phyloP scores from a whole-genome alignment of 2,329 filamentous ascomycete genomes.

The Fusarium sp. region DNA sequence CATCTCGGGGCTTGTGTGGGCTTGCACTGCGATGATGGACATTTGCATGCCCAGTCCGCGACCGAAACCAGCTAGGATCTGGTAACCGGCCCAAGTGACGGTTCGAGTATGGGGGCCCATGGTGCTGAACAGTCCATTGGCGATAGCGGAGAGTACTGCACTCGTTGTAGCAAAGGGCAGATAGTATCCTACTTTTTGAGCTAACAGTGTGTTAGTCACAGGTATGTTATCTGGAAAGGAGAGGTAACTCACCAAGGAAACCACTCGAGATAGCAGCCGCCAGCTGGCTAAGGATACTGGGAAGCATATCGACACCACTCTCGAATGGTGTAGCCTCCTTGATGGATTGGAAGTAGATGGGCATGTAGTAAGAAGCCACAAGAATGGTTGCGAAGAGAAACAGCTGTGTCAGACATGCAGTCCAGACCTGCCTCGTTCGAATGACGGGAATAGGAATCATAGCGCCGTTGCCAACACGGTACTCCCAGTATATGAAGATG shows the following conservation, averaged over 20 bases:
- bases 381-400: constrained; percentile 59
- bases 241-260: constrained; percentile 25
- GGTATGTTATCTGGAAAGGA: neutral
- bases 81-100: constrained; percentile 58
- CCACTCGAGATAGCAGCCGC: constrained; percentile 41
- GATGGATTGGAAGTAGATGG: constrained; percentile 65
- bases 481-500: constrained; percentile 61
- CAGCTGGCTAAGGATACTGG: constrained; percentile 44
- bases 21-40: constrained; percentile 47
- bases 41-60: constrained; percentile 61
- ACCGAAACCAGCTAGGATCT: constrained; percentile 54
- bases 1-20: constrained; percentile 39
- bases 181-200: constrained; percentile 56
- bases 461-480: constrained; percentile 57
- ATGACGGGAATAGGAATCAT: constrained; percentile 63
- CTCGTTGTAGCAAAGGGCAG: constrained; percentile 55
- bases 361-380: constrained; percentile 60
- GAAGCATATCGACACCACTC: constrained; percentile 46
- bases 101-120: constrained; percentile 50
- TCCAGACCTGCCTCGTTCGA: constrained; percentile 56
- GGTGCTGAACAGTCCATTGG: constrained; percentile 57
- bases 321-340: constrained; percentile 47
- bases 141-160: constrained; percentile 48
- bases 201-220: constrained; percentile 25
- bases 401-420: constrained; percentile 55